Evolutionary conservation across 805 yeast species (phyloP).

Genomic region (Candida maltosa): DNA sequence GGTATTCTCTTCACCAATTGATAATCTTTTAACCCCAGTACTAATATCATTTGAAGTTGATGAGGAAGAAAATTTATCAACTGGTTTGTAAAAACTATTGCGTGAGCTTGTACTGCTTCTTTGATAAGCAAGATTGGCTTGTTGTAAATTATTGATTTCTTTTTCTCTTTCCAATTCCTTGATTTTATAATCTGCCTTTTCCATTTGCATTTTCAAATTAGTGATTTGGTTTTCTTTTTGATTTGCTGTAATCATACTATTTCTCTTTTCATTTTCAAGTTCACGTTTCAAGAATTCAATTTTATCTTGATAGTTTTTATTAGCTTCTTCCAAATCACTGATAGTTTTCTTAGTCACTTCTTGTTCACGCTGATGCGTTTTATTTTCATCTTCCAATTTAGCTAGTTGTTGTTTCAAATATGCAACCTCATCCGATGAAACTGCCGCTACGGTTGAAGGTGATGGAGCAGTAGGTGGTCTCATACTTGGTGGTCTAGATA

Average conservation of each 20-base stretch:
- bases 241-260: slow-evolving; percentile 45
- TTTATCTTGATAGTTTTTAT: slow-evolving; percentile 16
- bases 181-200: slow-evolving; percentile 50
- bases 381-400: slow-evolving; percentile 10
- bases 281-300: slow-evolving; percentile 20
- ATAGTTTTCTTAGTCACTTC: slow-evolving; percentile 23
- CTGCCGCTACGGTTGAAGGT: not conserved
- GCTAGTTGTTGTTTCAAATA: not conserved
- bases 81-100: too few relatives aligned
- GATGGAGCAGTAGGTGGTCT: slow-evolving; percentile 1
- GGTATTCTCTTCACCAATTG: slow-evolving; percentile 25
- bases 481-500: too few relatives aligned
- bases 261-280: slow-evolving; percentile 24
- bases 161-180: slow-evolving; percentile 50
- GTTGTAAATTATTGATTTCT: slow-evolving; percentile 26
- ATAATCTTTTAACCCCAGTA: slow-evolving; percentile 37
- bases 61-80: too few relatives aligned
- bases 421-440: slow-evolving; percentile 6
- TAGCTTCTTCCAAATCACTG: slow-evolving; percentile 14
- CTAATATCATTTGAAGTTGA: slow-evolving; percentile 35
- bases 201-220: slow-evolving; percentile 60
- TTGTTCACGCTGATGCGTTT: slow-evolving; percentile 15
- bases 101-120: not conserved
- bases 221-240: slow-evolving; percentile 68
- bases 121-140: slow-evolving; percentile 8